Conservation (phyloP, 1,139 yeast species). For the Hanseniaspora sp. region DNA sequence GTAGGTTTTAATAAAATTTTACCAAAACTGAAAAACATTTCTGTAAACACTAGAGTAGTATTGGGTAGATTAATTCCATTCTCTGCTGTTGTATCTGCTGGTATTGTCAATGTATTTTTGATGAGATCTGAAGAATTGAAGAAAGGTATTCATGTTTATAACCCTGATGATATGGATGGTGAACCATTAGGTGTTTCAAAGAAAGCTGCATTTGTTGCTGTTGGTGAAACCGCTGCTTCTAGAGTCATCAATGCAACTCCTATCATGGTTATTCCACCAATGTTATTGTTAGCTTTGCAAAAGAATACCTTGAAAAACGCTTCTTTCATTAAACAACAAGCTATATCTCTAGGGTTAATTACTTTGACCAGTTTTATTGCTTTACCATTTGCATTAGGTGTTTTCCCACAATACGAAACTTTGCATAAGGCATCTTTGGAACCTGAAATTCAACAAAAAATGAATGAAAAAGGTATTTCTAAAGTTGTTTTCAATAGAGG, state of each 20-base stretch:
- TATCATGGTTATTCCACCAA: slow-evolving; percentile 90
- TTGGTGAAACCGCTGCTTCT: slow-evolving; percentile 91
- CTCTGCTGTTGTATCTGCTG: slow-evolving; percentile 96
- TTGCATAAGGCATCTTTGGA: slow-evolving; percentile 54
- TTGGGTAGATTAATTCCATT: slow-evolving; percentile 85
- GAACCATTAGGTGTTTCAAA: slow-evolving; percentile 65
- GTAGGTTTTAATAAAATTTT: slow-evolving; percentile 81
- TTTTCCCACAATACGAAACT: slow-evolving; percentile 78
- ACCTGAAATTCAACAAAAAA: slow-evolving; percentile 46
- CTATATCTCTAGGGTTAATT: slow-evolving; percentile 71
- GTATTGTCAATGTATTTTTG: slow-evolving; percentile 81
- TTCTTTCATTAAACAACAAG: slow-evolving; percentile 51
- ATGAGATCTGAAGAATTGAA: slow-evolving; percentile 93
- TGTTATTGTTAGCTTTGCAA: slow-evolving; percentile 67
- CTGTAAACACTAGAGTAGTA: slow-evolving; percentile 58
- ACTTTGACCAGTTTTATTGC: slow-evolving; percentile 76
- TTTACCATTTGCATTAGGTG: slow-evolving; percentile 87
- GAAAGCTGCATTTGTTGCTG: slow-evolving; percentile 81
- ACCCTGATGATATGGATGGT: slow-evolving; percentile 42
- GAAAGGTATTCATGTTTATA: slow-evolving; percentile 65
- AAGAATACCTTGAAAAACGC: slow-evolving; percentile 55
- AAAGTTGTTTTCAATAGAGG: slow-evolving; percentile 85
- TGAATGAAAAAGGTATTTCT: slow-evolving; percentile 52
- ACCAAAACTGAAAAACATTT: slow-evolving; percentile 58
- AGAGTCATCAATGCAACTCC: slow-evolving; percentile 95